Percentiles rank a stretch among this genome's conserved stretches.
These are phyloP conservation scores for Paramecium primaurelia DNA, from an alignment of 73 alveolate genomes.

Conservation along the genomic window DNA sequence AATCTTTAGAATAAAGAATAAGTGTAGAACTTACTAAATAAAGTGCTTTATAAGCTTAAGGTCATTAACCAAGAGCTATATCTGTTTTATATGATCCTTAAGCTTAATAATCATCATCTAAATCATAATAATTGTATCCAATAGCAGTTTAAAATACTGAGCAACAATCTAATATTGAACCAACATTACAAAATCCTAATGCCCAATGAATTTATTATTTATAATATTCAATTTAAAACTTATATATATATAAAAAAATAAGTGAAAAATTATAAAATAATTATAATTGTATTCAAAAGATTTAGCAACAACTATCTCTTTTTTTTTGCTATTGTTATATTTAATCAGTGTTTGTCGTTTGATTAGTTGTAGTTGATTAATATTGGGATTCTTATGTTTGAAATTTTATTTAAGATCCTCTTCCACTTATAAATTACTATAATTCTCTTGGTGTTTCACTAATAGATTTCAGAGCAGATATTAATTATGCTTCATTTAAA, in stretches of 20 bases:
- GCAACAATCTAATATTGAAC: background rate
- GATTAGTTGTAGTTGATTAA: background rate
- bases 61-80: background rate
- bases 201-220: background rate
- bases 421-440: background rate
- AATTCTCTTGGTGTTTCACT: background rate
- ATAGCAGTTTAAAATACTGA: background rate
- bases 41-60: background rate
- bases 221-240: background rate
- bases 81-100: background rate
- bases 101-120: background rate
- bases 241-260: background rate
- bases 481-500: background rate
- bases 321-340: background rate
- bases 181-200: background rate
- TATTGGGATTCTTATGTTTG: background rate
- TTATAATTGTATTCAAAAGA: background rate
- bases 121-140: background rate
- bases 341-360: background rate
- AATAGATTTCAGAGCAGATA: background rate
- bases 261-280: background rate
- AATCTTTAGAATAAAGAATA: constrained; percentile 23
- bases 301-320: constrained; percentile 18
- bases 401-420: background rate
- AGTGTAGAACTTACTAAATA: constrained; percentile 23